phyloP scores from a whole-genome alignment of 768 basidiomycete species.

The Dacryopinax spathularia region DNA sequence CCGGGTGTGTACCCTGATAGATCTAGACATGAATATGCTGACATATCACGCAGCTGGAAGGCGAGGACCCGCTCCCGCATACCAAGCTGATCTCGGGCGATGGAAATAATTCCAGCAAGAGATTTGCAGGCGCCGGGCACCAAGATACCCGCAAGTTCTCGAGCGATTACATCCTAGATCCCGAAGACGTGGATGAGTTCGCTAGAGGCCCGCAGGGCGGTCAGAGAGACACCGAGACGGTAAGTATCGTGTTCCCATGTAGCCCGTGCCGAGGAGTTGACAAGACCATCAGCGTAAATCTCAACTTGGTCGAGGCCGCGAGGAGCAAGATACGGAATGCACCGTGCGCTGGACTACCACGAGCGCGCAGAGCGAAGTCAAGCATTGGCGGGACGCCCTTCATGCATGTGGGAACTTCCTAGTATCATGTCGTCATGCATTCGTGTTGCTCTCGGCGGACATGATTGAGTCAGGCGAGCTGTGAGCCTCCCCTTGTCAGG shows the following conservation, averaged over 20 bases:
- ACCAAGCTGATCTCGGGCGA: not conserved
- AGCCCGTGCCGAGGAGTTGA: not conserved
- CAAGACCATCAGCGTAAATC: not conserved
- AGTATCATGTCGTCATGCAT: slow-evolving; percentile 6
- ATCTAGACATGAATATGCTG: not conserved
- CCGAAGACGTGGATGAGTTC: not conserved
- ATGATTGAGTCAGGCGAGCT: slow-evolving; percentile 11
- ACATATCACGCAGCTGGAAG: not conserved
- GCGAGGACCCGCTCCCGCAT: not conserved
- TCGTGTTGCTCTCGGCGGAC: slow-evolving; percentile 5
- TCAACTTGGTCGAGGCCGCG: not conserved
- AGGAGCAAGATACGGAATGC: not conserved
- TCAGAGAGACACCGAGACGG: not conserved
- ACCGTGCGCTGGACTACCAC: slow-evolving; percentile 18
- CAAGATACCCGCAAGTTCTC: not conserved
- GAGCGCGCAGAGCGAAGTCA: slow-evolving; percentile 12
- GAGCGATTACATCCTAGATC: not conserved
- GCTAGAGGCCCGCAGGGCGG: not conserved
- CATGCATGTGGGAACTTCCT: slow-evolving; percentile 9
- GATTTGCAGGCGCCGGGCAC: not conserved
- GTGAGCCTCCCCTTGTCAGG: not conserved
- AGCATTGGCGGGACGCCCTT: not conserved
- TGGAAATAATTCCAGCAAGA: not conserved
- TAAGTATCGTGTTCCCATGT: not conserved
- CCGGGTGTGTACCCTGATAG: not conserved